Conservation (phyloP, 1,139 yeast genomes). For the Hanseniaspora uvarum region DNA sequence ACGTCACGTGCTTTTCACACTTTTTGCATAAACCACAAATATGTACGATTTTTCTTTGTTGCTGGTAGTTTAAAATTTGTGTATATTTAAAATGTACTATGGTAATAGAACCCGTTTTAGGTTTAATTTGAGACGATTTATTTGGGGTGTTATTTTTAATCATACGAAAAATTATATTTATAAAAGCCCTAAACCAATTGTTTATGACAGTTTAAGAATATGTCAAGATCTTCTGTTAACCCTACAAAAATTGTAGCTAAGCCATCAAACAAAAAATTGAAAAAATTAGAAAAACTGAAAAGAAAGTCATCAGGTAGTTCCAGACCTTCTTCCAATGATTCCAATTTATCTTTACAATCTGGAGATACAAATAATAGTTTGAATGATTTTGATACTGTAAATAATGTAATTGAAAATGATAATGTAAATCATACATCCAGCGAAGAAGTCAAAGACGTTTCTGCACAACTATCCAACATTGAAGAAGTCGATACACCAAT, state of each 20-base stretch:
- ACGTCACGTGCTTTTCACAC: neutral
- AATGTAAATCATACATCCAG: neutral
- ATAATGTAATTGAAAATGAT: neutral
- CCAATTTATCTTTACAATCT: neutral
- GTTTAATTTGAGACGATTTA: too few relatives aligned
- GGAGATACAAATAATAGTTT: neutral
- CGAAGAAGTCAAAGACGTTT: neutral
- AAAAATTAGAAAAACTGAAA: constrained; percentile 10
- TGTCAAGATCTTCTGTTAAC: constrained; percentile 1
- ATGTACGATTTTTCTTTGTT: neutral
- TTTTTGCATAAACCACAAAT: neutral
- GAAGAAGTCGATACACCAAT: constrained; percentile 17
- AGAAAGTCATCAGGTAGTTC: neutral
- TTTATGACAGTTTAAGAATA: neutral
- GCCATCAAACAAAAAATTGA: constrained; percentile 11
- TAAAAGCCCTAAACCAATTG: neutral
- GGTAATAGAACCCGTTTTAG: too few relatives aligned
- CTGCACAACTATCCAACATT: constrained; percentile 17
- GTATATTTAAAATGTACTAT: neutral
- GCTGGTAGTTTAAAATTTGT: neutral
- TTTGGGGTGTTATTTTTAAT: neutral
- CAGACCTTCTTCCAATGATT: neutral
- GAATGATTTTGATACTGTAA: too few relatives aligned
- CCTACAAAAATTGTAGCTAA: neutral
- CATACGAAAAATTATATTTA: neutral